Evolutionary conservation across 306 rosid species (phyloP).

Genomic region (Cicer judaicum): DNA sequence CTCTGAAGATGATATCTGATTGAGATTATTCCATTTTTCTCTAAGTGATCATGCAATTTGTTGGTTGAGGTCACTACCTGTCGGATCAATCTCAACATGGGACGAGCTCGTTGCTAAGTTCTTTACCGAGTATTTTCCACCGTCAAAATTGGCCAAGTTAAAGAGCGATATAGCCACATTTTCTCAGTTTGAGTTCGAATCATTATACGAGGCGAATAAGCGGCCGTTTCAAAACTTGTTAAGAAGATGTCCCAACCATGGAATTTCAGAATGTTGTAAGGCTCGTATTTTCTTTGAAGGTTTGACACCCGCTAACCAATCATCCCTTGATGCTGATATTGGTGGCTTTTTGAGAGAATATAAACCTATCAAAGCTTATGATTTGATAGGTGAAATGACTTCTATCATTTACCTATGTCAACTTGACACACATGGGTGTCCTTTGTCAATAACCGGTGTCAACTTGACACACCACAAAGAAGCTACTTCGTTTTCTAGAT

Average conservation of each 20-base stretch:
- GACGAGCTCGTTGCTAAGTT: background rate
- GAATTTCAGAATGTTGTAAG: background rate
- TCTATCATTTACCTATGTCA: too few relatives aligned
- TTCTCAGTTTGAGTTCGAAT: background rate
- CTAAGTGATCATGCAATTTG: background rate
- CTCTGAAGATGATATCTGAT: background rate
- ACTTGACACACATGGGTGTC: too few relatives aligned
- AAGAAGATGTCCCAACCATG: background rate
- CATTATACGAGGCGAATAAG: background rate
- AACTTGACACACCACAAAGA: too few relatives aligned
- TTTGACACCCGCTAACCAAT: background rate
- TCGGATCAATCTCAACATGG: slow-evolving; percentile 8
- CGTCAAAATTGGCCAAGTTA: background rate
- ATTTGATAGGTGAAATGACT: too few relatives aligned
- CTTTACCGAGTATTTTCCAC: background rate
- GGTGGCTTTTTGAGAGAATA: background rate
- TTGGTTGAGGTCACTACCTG: background rate
- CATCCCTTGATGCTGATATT: background rate
- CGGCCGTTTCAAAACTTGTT: background rate
- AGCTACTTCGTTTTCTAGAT: too few relatives aligned
- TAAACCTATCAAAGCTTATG: too few relatives aligned
- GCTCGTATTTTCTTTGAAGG: background rate
- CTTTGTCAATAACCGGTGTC: too few relatives aligned
- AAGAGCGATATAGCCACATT: background rate
- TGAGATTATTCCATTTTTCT: slow-evolving; percentile 1